Percentiles rank a stretch among this genome's conserved stretches.
These are phyloP conservation scores for Pterocarpus macrocarpus DNA, from an alignment of 306 rosid genomes.

Conservation along the genomic window DNA sequence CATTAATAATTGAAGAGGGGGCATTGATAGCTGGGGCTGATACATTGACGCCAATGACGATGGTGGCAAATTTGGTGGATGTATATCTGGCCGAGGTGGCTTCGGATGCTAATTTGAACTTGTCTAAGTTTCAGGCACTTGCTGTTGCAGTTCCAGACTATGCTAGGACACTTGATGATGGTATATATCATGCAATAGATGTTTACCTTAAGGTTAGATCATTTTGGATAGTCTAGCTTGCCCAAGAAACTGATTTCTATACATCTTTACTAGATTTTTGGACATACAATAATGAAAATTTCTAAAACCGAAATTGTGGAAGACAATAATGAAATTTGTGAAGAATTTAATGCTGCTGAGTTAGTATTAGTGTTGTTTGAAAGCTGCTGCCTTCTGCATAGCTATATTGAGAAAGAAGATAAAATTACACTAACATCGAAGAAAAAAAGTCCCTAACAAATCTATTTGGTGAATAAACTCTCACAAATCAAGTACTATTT, in stretches of 20 bases:
- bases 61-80: conserved; percentile 83
- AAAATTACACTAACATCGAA: not conserved
- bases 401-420: conserved; percentile 2
- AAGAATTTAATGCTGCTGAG: conserved; percentile 1
- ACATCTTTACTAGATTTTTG: conserved; percentile 5
- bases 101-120: conserved; percentile 78
- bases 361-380: conserved; percentile 25
- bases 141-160: conserved; percentile 84
- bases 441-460: conserved; percentile 17
- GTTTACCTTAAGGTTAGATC: conserved; percentile 83
- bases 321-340: conserved; percentile 9
- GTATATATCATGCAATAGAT: conserved; percentile 86
- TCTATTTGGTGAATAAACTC: conserved; percentile 5
- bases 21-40: conserved; percentile 61
- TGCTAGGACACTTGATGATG: conserved; percentile 82
- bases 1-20: conserved; percentile 68
- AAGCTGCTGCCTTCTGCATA: not conserved
- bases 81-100: conserved; percentile 91
- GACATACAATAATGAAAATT: not conserved
- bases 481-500: not conserved
- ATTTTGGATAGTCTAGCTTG: conserved; percentile 17
- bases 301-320: conserved; percentile 2
- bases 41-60: conserved; percentile 69
- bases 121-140: conserved; percentile 80
- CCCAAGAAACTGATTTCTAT: conserved; percentile 19